These are phyloP conservation scores for Elsinoe australis DNA, from an alignment of 2,329 filamentous ascomycete species.

Conservation along the genomic window DNA sequence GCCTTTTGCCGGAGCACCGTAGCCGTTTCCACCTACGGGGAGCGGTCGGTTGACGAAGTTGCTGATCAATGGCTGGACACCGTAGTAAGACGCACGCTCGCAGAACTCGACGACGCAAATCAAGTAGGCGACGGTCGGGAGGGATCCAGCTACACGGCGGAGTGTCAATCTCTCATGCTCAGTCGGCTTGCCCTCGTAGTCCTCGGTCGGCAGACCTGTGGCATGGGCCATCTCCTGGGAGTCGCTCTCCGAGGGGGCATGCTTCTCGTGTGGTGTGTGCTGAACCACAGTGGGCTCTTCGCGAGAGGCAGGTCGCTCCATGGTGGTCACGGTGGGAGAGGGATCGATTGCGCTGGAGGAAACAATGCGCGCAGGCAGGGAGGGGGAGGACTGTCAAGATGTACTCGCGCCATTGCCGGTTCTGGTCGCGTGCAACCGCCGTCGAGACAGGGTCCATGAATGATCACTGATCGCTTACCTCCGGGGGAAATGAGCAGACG, in stretches of 20 bases:
- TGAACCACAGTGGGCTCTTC: too few relatives aligned
- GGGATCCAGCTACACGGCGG: slow-evolving; percentile 43
- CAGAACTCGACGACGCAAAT: slow-evolving; percentile 55
- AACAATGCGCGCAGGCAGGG: too few relatives aligned
- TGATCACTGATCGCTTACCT: too few relatives aligned
- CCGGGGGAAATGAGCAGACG: too few relatives aligned
- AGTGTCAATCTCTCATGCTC: slow-evolving; percentile 41
- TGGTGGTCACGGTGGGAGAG: too few relatives aligned
- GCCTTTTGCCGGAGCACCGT: slow-evolving; percentile 29
- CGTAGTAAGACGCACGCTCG: slow-evolving; percentile 56
- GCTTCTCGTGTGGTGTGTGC: too few relatives aligned
- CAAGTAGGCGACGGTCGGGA: slow-evolving; percentile 48
- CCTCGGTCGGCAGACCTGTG: slow-evolving; percentile 18
- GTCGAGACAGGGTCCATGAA: too few relatives aligned
- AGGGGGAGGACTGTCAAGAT: too few relatives aligned
- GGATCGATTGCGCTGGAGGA: too few relatives aligned
- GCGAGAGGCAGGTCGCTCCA: too few relatives aligned
- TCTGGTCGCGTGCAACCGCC: too few relatives aligned
- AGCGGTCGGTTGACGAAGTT: slow-evolving; percentile 58
- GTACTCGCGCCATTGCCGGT: too few relatives aligned
- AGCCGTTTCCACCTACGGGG: slow-evolving; percentile 37
- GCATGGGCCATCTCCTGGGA: slow-evolving; percentile 19
- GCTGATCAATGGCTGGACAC: slow-evolving; percentile 47
- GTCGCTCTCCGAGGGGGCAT: neutral
- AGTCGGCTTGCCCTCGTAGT: slow-evolving; percentile 33